Base-by-base conservation (phyloP, 805 yeast species). In the Hanseniaspora occidentalis region DNA sequence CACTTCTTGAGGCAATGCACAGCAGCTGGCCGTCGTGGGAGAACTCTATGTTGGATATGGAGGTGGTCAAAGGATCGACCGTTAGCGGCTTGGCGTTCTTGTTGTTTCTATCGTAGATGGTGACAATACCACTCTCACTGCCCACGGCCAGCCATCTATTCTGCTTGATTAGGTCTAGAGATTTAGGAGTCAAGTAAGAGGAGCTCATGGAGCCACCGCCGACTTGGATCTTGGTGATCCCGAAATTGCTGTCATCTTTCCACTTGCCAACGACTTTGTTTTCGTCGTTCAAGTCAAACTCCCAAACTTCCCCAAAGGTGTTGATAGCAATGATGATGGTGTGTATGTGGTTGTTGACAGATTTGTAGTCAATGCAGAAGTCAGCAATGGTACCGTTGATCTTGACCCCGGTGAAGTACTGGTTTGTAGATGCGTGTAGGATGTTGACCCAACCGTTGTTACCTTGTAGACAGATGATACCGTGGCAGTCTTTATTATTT, bases 81-180 rank as follows among this genome's bases (percentile, higher is more conserved):
- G 16, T 38, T 38, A 7, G 23, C 31, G 17, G 17, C n/a, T 24
- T 33, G 17, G 3, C 26, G 20, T 26, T 22, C 31, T 57, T 64
- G 16, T 47, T 47, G 34, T 48, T 45, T 41, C 71, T 68, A 56
- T 86, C 95, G 55, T 89, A 92, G 14, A 92, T 65, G 49, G 79
- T 84, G 13, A 92, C 98, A 46, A 85, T 75, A 47, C 99, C 99
- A 51, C 82, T 79, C 48, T 76, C 76, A 53, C 81, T 74, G 27
- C 98, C 99, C 42, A 92, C 66, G 0, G 98, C 98, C 42, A 84
- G 61, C 84, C 84, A 89, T 48, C 84, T 72, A 54, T 79, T 77
- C 9, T 52, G 45, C 37, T 45, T 52, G 14, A 58, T 42, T 36
- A 44, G 50, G 9, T 42, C 42, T 14, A 41, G 36, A 10, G 42